phyloP scores from a whole-genome alignment of 805 yeast genomes.

The Barnettozyma wickerhamii region DNA sequence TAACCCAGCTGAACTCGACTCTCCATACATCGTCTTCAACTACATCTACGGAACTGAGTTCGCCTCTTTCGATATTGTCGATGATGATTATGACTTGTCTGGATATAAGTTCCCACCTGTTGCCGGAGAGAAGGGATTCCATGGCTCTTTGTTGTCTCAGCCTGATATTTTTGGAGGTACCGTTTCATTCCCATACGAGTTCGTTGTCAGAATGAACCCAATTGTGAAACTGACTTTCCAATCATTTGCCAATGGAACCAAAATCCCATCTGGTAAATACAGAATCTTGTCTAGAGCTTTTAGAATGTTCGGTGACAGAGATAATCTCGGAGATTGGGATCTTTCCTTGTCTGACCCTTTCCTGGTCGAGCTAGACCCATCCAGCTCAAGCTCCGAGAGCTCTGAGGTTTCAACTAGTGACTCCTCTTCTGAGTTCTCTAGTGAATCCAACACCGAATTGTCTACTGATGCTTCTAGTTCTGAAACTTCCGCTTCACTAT shows the following conservation, averaged over 20 bases:
- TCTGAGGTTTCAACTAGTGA: background rate
- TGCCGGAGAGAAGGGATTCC: slow-evolving; percentile 8
- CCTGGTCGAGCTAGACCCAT: background rate
- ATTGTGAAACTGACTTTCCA: slow-evolving; percentile 3
- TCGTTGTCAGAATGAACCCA: background rate
- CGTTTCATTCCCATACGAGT: slow-evolving; percentile 8
- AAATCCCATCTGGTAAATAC: slow-evolving; percentile 12
- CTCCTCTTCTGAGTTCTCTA: slow-evolving; percentile 1
- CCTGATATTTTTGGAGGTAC: slow-evolving; percentile 2
- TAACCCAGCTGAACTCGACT: background rate
- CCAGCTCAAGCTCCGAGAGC: background rate
- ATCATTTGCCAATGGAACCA: slow-evolving; percentile 10
- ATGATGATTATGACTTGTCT: slow-evolving; percentile 9
- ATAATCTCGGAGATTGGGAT: slow-evolving; percentile 11
- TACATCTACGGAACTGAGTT: slow-evolving; percentile 11
- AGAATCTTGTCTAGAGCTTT: slow-evolving; percentile 11
- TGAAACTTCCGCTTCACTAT: background rate
- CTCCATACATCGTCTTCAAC: slow-evolving; percentile 9
- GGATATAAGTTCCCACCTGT: slow-evolving; percentile 7
- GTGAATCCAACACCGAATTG: background rate
- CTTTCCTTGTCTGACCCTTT: slow-evolving; percentile 8
- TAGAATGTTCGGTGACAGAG: slow-evolving; percentile 9
- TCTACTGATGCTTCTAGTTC: background rate
- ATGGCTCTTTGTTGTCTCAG: slow-evolving; percentile 5
- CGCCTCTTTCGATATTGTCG: slow-evolving; percentile 14